A percentile compares a stretch with the other conserved stretches of the same genome.
phyloP scores from a whole-genome alignment of 768 basidiomycete genomes.

The Boletus sp. region DNA sequence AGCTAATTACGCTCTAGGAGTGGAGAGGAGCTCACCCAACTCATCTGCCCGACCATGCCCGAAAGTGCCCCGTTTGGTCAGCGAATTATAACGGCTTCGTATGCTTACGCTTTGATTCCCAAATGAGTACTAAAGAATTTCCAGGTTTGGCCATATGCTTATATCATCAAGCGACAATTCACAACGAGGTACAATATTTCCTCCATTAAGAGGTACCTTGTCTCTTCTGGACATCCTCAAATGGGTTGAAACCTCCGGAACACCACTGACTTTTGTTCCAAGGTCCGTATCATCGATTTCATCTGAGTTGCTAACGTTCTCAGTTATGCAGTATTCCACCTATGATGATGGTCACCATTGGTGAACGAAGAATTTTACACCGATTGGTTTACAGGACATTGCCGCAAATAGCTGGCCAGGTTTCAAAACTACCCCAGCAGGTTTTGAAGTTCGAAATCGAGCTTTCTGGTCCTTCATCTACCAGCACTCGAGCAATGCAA shows the following conservation, averaged over 20 bases:
- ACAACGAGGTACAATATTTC: conserved; percentile 38
- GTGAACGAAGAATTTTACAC: conserved; percentile 37
- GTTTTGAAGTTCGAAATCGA: conserved; percentile 42
- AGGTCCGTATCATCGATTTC: conserved; percentile 36
- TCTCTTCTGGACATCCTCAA: conserved; percentile 41
- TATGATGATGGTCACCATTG: conserved; percentile 29
- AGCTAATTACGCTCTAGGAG: conserved; percentile 18
- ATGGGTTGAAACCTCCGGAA: conserved; percentile 39
- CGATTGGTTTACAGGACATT: conserved; percentile 48
- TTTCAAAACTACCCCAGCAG: conserved; percentile 9
- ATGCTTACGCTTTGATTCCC: conserved; percentile 1
- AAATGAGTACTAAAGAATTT: conserved; percentile 4
- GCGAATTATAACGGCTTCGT: conserved; percentile 41
- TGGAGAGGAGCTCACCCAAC: conserved; percentile 11
- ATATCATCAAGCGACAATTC: conserved; percentile 37
- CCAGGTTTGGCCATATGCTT: conserved; percentile 62
- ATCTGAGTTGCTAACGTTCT: neutral
- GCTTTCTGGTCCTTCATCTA: conserved; percentile 9
- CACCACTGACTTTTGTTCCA: conserved; percentile 45
- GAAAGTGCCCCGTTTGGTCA: conserved; percentile 1
- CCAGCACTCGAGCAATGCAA: neutral
- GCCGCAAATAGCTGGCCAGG: conserved; percentile 11
- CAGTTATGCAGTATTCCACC: conserved; percentile 37
- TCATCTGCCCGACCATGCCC: conserved; percentile 5
- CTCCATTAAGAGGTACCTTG: conserved; percentile 45